Evolutionary conservation across 441 rosid genomes (phyloP), one percentile per base, ranked within the genome.

Genomic region (Raphanus hybrid): DNA sequence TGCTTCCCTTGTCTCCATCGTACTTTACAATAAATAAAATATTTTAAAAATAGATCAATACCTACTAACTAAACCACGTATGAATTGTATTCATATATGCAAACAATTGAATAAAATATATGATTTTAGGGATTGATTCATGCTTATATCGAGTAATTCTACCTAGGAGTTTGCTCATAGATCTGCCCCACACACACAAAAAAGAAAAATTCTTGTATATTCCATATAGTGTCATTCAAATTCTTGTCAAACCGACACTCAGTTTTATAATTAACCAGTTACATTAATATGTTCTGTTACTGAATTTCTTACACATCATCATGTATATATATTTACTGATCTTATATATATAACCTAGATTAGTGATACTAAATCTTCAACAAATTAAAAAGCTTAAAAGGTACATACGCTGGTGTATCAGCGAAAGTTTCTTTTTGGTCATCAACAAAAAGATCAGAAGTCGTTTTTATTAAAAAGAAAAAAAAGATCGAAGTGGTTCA

Each of bases 1-100:
- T 74, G 67, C 75, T 69, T 79, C 78, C 4, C 18, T 74, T 78
- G 82, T 78, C 78, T 69, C 75, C 37, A 69, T 74, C 71, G 75
- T 74, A 69, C 71, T 74, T 79, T 54, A 74, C 78, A 74, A 69
- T 71, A 63, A 43, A 73, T 52, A 3, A 73, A 69, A 26, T 55
- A 39, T 34, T 66, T 27, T 27, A 0, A 12, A 10, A 55, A 43
- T 1, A 18, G 45, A 15, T 6, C 37, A 18, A 61, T 73, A 37
- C 50, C 50, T 43, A 12, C 50, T 43, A 43, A 43, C 50, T 43
- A 43, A 43, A 43, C 50, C 50, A 43, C 50, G 50, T 43, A 43
- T 43, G 50, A 43, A 78, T 37, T 27, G 57, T 32, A 41, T 57
- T 58, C 61, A 68, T 29, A 27, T 37, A 16, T 69, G 26, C 82